Conservation (phyloP, 2,329 filamentous ascomycete species). For the Fusarium sp. region DNA sequence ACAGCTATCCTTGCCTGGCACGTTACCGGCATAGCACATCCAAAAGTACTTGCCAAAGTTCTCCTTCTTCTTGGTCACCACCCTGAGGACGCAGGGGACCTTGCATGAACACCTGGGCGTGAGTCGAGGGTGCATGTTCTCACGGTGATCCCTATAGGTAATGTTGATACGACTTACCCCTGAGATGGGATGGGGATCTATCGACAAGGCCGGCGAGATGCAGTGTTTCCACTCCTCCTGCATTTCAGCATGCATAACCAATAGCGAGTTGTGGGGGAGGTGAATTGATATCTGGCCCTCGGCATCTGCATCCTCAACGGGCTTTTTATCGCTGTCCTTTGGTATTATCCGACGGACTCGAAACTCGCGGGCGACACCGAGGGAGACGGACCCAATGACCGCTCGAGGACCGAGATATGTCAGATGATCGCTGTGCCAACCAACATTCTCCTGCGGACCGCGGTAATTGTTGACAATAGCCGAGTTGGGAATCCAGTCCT, state of each 20-base stretch:
- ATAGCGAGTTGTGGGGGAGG: constrained; percentile 90
- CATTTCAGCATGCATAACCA: constrained; percentile 98
- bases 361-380: constrained; percentile 95
- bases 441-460: constrained; percentile 83
- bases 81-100: constrained; percentile 76
- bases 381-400: constrained; percentile 88
- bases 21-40: constrained; percentile 87
- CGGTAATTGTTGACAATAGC: constrained; percentile 96
- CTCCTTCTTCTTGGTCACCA: constrained; percentile 82
- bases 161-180: constrained; percentile 89
- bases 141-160: constrained; percentile 90
- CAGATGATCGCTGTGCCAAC: constrained; percentile 92
- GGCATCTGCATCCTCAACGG: constrained; percentile 65
- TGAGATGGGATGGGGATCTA: constrained; percentile 87
- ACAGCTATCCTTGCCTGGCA: constrained; percentile 77
- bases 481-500: constrained; percentile 84
- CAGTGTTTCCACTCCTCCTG: constrained; percentile 97
- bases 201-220: constrained; percentile 78
- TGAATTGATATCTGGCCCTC: constrained; percentile 93
- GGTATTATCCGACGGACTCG: constrained; percentile 83
- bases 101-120: constrained; percentile 84
- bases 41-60: constrained; percentile 88
- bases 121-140: constrained; percentile 78
- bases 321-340: constrained; percentile 57
- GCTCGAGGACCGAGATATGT: constrained; percentile 92